Base-by-base conservation (phyloP, 768 basidiomycete species). In the Cubamyces sp. region DNA sequence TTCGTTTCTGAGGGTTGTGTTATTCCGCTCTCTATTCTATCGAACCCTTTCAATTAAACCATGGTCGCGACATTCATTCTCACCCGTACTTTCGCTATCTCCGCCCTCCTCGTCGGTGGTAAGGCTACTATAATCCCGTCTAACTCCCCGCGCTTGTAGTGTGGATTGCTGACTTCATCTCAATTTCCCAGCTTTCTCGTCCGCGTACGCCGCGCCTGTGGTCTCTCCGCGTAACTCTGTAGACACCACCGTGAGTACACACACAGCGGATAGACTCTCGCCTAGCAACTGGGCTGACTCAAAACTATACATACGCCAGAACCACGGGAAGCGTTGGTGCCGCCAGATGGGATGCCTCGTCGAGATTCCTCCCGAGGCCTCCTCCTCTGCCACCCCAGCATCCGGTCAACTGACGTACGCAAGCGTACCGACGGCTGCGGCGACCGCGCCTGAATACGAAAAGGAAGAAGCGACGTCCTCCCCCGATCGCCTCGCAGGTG, bases 61-160 rank as follows among this genome's bases (percentile, higher is more conserved):
- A 66, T 66, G 60, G 61, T 56, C 41, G 62, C 51, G 18, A 61
- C 52, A 0, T 66, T 66, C 59, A 66, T 66, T 25, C 59, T 66
- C 37, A 66, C 65, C 49, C 65, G 65, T 34, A 42, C 65, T 39
- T 66, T 66, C 55, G 65, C 65, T 41, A 61, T 66, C 39, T 64
- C 65, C 25, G 65, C 65, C 43, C 54, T 66, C 28, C 43, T 66
- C 57, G 61, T 64, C 34, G 65, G 62, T 30, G 56, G 62, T 63
- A 12, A 42, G 62, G 45, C 37, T 2, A 2, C 2, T 28, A 11
- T n/a, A n/a, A n/a, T 28, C 53, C 14, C 23, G 23, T n/a, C 25
- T 18, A n/a, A 16, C 25, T 19, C 16, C 23, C 12, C 41, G 16
- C 3, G 1, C n/a, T n/a, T 3, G 9, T 5, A 7, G 9, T 2